Percentiles rank a stretch among this genome's conserved stretches.
Conservation (phyloP, 495 filamentous ascomycete genomes). For the Astrothelium macrocarpum region DNA sequence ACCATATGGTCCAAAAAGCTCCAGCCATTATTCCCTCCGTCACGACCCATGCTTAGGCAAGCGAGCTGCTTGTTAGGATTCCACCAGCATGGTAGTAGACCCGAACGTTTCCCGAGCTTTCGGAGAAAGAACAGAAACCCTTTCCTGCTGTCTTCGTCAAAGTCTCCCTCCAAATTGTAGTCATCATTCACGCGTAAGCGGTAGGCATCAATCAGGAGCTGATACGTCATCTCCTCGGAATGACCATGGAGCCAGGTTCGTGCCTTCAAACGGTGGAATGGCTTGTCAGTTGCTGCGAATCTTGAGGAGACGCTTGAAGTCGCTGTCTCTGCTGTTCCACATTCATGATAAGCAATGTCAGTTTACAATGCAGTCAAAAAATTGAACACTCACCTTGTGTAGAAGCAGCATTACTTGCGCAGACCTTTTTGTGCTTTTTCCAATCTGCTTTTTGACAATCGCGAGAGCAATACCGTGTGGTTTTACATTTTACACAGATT, state of each 20-base stretch:
- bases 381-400: background rate
- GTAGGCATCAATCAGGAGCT: background rate
- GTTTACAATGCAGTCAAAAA: background rate
- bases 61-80: background rate
- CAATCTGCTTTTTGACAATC: background rate
- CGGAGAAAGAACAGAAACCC: background rate
- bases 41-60: constrained; percentile 8
- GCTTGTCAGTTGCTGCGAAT: background rate
- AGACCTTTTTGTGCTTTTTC: background rate
- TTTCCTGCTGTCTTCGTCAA: background rate
- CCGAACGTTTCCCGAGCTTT: background rate
- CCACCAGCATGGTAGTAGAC: background rate
- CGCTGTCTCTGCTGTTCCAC: background rate
- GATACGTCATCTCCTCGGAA: background rate
- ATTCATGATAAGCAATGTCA: background rate
- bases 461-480: background rate
- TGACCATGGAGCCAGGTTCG: background rate
- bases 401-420: background rate
- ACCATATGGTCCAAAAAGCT: constrained; percentile 18
- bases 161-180: background rate
- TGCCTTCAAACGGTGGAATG: background rate
- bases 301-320: background rate
- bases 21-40: constrained; percentile 8
- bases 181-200: background rate
- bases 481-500: background rate